Conservation (phyloP, 2,329 filamentous ascomycete genomes). For the Colletotrichum plurivorum region DNA sequence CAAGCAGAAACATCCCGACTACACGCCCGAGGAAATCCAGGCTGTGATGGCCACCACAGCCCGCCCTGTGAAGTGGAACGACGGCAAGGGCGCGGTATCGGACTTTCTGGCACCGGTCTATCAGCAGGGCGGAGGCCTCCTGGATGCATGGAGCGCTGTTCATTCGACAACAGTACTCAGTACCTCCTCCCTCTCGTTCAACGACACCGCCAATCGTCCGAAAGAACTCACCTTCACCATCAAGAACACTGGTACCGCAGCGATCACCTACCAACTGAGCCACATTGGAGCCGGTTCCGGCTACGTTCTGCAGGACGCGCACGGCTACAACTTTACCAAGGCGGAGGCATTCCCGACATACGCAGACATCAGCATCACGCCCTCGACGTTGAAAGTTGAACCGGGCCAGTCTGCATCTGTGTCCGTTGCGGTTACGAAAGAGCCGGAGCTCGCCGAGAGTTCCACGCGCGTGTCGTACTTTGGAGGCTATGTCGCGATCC, state of each 20-base stretch:
- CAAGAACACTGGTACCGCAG: conserved; percentile 50
- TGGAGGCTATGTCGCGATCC: conserved; percentile 47
- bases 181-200: conserved; percentile 53
- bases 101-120: conserved; percentile 47
- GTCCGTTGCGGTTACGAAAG: conserved; percentile 40
- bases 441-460: conserved; percentile 30
- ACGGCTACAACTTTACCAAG: conserved; percentile 8
- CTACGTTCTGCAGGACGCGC: conserved; percentile 46
- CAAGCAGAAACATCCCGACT: conserved; percentile 40
- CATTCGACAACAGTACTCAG: conserved; percentile 50
- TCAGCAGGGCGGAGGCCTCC: conserved; percentile 56
- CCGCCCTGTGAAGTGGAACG: conserved; percentile 42
- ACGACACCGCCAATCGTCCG: conserved; percentile 55
- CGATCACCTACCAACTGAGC: conserved; percentile 50
- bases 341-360: conserved; percentile 13
- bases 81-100: conserved; percentile 16
- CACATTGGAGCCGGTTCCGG: conserved; percentile 48
- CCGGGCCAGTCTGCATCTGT: conserved; percentile 38
- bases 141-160: conserved; percentile 54
- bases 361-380: conserved; percentile 11
- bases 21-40: conserved; percentile 42
- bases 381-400: conserved; percentile 40
- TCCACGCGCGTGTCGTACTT: conserved; percentile 46
- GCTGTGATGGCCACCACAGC: conserved; percentile 45
- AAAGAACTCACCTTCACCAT: conserved; percentile 50